These are phyloP conservation scores for Piper longum DNA, from an alignment of 164 flowering plant species.

Conservation along the genomic window DNA sequence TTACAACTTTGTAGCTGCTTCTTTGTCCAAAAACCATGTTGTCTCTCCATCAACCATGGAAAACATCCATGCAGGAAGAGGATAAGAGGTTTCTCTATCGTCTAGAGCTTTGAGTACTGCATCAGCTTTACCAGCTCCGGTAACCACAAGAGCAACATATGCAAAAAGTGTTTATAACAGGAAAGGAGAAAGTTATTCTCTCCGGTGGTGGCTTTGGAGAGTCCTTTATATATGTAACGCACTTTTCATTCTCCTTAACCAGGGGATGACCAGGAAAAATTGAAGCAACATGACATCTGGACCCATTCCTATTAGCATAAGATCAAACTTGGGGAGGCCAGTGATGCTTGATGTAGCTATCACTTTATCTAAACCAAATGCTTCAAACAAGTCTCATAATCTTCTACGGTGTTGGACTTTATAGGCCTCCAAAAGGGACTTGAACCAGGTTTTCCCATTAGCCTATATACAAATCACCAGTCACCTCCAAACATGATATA, in stretches of 20 bases:
- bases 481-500: too few relatives aligned
- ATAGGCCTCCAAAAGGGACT: too few relatives aligned
- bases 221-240: slow-evolving; percentile 65
- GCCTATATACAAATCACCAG: too few relatives aligned
- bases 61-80: slow-evolving; percentile 47
- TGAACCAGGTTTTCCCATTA: too few relatives aligned
- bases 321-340: slow-evolving; percentile 69
- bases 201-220: slow-evolving; percentile 80
- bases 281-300: slow-evolving; percentile 80
- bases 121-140: slow-evolving; percentile 42
- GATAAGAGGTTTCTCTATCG: slow-evolving; percentile 14
- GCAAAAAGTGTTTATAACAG: slow-evolving; percentile 63
- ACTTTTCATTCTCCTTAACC: slow-evolving; percentile 39
- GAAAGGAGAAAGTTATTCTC: slow-evolving; percentile 65
- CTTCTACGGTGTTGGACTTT: too few relatives aligned
- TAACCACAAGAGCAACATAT: slow-evolving; percentile 44
- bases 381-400: slow-evolving; percentile 49
- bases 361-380: slow-evolving; percentile 32
- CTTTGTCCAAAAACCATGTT: slow-evolving; percentile 63
- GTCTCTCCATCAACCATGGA: slow-evolving; percentile 39
- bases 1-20: slow-evolving; percentile 39
- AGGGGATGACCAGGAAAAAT: slow-evolving; percentile 73
- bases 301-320: slow-evolving; percentile 75
- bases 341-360: slow-evolving; percentile 21
- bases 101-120: slow-evolving; percentile 36